A percentile compares a stretch with the other conserved stretches of the same genome.
These are phyloP conservation scores for Stachybotrys echinatus DNA, from an alignment of 2,329 filamentous ascomycete genomes.

Conservation along the genomic window DNA sequence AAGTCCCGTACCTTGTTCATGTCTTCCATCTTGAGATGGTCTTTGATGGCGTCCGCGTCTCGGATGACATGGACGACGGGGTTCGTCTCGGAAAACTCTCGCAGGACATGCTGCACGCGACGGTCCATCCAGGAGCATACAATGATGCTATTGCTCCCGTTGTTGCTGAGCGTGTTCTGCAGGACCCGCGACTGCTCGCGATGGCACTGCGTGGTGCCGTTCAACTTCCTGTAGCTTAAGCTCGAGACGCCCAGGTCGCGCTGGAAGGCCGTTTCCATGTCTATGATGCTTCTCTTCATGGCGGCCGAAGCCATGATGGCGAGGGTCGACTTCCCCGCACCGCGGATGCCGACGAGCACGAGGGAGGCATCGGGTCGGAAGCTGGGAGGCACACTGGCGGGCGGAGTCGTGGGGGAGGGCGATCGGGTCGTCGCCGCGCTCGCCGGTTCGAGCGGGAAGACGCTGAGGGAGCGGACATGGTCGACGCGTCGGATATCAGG, in stretches of 20 bases:
- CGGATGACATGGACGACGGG: conserved; percentile 68
- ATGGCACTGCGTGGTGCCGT: conserved; percentile 59
- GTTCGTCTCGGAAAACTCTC: conserved; percentile 57
- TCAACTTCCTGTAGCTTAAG: conserved; percentile 55
- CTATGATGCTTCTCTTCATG: conserved; percentile 62
- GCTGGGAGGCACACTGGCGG: conserved; percentile 16
- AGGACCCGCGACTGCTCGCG: conserved; percentile 58
- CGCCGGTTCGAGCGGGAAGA: not conserved
- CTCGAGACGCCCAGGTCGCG: conserved; percentile 58
- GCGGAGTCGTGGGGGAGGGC: conserved; percentile 16
- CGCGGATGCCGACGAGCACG: conserved; percentile 66
- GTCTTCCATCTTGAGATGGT: conserved; percentile 54
- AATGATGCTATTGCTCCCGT: conserved; percentile 59
- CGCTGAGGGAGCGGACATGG: not conserved
- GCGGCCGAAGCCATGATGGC: conserved; percentile 71
- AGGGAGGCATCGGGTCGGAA: conserved; percentile 64
- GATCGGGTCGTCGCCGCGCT: conserved; percentile 11
- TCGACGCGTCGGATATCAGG: conserved; percentile 12
- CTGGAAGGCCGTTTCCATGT: conserved; percentile 64
- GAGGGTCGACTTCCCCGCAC: conserved; percentile 70
- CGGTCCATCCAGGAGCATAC: conserved; percentile 69
- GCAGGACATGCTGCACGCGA: conserved; percentile 53
- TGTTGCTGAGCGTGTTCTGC: conserved; percentile 50
- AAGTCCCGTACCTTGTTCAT: conserved; percentile 52
- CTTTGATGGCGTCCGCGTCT: conserved; percentile 58